A percentile compares a stretch with the other conserved stretches of the same genome.
Conservation (phyloP, 208 protist species). For the Wallacemonas sp. region DNA sequence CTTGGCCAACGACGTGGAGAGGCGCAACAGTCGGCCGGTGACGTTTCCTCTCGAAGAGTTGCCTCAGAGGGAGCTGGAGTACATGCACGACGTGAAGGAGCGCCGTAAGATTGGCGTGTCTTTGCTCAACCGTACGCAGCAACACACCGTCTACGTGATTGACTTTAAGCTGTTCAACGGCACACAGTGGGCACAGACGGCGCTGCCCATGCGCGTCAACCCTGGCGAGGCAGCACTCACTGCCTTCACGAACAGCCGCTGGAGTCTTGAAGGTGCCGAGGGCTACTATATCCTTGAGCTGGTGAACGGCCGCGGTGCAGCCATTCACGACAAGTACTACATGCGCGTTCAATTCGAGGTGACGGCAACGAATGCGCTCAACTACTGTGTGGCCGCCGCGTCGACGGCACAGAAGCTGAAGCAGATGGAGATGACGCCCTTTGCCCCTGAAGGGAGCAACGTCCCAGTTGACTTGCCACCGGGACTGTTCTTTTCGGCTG, state of each 20-base stretch:
- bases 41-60: slow-evolving; percentile 45
- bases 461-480: slow-evolving; percentile 29
- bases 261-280: slow-evolving; percentile 72
- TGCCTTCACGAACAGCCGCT: slow-evolving; percentile 59
- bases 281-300: slow-evolving; percentile 68
- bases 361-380: slow-evolving; percentile 60
- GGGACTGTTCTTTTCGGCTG: slow-evolving; percentile 40
- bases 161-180: slow-evolving; percentile 49
- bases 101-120: slow-evolving; percentile 56
- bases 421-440: slow-evolving; percentile 31
- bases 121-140: slow-evolving; percentile 41
- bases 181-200: slow-evolving; percentile 39
- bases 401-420: slow-evolving; percentile 35
- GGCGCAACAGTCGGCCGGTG: slow-evolving; percentile 5
- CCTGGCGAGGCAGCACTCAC: slow-evolving; percentile 57
- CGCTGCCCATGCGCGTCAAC: slow-evolving; percentile 38
- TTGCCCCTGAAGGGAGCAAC: slow-evolving; percentile 7
- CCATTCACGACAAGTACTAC: slow-evolving; percentile 36
- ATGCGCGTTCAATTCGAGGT: slow-evolving; percentile 70
- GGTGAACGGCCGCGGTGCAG: slow-evolving; percentile 32
- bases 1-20: slow-evolving; percentile 13
- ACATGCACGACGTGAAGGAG: slow-evolving; percentile 34
- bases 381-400: slow-evolving; percentile 32
- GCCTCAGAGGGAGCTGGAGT: slow-evolving; percentile 45
- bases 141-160: slow-evolving; percentile 27